phyloP scores from a whole-genome alignment of 176 grass and related monocot genomes.

The Chrysopogon serrulatus region DNA sequence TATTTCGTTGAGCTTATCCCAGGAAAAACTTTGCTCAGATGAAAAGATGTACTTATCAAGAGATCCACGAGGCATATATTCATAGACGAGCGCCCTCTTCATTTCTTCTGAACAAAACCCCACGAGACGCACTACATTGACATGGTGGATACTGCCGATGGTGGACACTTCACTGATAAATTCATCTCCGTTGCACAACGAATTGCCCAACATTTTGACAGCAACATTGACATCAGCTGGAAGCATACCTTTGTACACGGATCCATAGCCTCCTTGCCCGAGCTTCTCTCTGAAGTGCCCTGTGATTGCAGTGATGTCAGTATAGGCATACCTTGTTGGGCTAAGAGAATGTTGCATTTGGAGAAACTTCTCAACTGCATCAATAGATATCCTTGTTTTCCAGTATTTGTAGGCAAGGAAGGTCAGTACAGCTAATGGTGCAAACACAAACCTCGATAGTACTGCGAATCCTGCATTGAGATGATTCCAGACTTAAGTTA shows the following conservation, averaged over 20 bases:
- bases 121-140: constrained; percentile 34
- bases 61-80: constrained; percentile 54
- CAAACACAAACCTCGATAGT: constrained; percentile 14
- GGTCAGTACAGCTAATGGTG: background rate
- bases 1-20: constrained; percentile 40
- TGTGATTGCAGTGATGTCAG: background rate
- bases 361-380: background rate
- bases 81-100: constrained; percentile 45
- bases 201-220: background rate
- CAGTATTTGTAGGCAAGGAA: background rate
- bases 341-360: background rate
- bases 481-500: background rate
- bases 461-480: background rate
- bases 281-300: background rate
- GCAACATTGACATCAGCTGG: background rate
- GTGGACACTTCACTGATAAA: background rate
- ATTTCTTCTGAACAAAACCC: constrained; percentile 43
- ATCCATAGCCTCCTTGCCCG: background rate
- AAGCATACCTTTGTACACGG: background rate
- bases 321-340: background rate
- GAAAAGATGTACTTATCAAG: constrained; percentile 65
- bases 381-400: background rate
- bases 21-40: background rate
- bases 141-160: background rate
- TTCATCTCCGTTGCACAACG: background rate